A percentile compares a stretch with the other conserved stretches of the same genome.
These are phyloP conservation scores for Tephrocybe sp. DNA, from an alignment of 768 basidiomycete species.

Conservation along the genomic window DNA sequence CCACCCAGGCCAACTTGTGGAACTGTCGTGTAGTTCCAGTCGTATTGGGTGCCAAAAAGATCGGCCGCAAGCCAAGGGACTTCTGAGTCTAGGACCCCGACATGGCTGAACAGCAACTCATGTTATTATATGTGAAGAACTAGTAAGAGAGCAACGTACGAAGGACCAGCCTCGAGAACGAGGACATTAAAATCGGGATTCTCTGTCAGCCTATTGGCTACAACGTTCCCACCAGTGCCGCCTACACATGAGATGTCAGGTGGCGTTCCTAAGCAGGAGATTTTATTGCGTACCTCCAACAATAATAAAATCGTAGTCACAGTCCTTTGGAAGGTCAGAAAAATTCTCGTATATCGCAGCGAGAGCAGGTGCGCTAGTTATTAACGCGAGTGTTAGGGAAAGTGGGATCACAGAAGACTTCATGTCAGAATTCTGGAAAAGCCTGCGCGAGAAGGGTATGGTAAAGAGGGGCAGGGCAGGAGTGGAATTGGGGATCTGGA, in stretches of 20 bases:
- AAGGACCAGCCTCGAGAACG: conserved; percentile 29
- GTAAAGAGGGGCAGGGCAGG: neutral
- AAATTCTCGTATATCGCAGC: conserved; percentile 6
- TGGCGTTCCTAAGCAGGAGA: neutral
- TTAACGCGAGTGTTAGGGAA: neutral
- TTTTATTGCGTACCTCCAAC: conserved; percentile 25
- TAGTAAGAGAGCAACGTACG: conserved; percentile 16
- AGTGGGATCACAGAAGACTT: neutral
- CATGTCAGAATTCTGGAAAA: neutral
- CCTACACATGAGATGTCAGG: conserved; percentile 6
- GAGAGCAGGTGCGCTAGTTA: neutral
- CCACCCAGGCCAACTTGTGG: conserved; percentile 24
- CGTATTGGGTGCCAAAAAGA: conserved; percentile 4
- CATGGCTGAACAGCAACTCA: neutral
- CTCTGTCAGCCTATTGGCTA: conserved; percentile 33
- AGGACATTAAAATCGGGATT: conserved; percentile 29
- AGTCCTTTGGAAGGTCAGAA: conserved; percentile 7
- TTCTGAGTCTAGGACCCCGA: neutral
- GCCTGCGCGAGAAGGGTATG: too few relatives aligned
- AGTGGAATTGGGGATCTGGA: neutral
- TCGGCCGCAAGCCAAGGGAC: conserved; percentile 4
- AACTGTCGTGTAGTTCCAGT: conserved; percentile 24
- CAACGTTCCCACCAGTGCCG: conserved; percentile 31
- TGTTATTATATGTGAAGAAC: neutral
- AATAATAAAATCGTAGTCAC: conserved; percentile 25